A percentile compares a stretch with the other conserved stretches of the same genome.
phyloP scores from a whole-genome alignment of 768 basidiomycete genomes.

The Suillus variegatus region DNA sequence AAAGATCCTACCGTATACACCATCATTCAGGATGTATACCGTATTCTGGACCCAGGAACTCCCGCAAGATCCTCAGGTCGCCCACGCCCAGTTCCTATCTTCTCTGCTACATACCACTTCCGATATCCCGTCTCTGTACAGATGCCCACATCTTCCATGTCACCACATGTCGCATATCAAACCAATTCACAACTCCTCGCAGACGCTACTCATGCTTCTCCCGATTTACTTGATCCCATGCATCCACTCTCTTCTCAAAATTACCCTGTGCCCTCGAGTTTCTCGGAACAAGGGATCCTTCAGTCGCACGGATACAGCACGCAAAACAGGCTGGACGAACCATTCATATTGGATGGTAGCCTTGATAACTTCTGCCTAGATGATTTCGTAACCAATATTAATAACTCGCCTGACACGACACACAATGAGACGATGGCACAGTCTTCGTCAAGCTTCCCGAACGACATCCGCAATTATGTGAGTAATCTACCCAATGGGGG shows the following conservation, averaged over 20 bases:
- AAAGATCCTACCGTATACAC: constrained; percentile 68
- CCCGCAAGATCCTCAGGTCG: constrained; percentile 22
- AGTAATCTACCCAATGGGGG: constrained; percentile 16
- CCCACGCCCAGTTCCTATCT: constrained; percentile 38
- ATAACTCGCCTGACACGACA: constrained; percentile 16
- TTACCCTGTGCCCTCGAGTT: neutral
- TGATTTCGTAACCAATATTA: constrained; percentile 18
- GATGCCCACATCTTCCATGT: constrained; percentile 18
- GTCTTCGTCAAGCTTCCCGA: constrained; percentile 27
- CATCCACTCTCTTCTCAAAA: constrained; percentile 13
- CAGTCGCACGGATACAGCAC: constrained; percentile 4
- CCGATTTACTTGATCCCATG: neutral
- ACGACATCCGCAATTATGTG: constrained; percentile 36
- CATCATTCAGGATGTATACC: constrained; percentile 63
- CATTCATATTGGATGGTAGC: constrained; percentile 33
- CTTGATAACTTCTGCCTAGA: constrained; percentile 28
- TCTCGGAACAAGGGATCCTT: neutral
- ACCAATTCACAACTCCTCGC: neutral
- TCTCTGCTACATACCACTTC: constrained; percentile 64
- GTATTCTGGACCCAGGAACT: constrained; percentile 27
- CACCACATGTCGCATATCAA: constrained; percentile 10
- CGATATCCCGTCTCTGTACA: constrained; percentile 35
- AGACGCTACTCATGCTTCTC: constrained; percentile 9
- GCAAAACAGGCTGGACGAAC: constrained; percentile 21
- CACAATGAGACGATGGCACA: constrained; percentile 7